A percentile compares a stretch with the other conserved stretches of the same genome.
Evolutionary conservation across 768 basidiomycete genomes (phyloP).

Genomic region (Boletus sensibilis): DNA sequence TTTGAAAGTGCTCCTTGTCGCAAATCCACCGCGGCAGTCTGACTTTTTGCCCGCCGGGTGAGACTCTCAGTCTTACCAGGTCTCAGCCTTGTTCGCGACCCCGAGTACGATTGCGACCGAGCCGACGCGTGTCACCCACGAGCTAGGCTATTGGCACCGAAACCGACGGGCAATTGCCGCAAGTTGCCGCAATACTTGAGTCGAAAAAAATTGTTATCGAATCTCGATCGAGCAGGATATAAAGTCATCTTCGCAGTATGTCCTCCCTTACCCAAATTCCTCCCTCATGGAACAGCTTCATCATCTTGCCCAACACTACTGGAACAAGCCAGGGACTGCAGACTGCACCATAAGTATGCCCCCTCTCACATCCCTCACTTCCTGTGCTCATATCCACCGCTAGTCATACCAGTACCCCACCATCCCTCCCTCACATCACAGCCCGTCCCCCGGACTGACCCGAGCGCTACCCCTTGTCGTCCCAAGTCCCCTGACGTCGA

Average conservation of each 20-base stretch:
- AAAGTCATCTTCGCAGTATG: not conserved
- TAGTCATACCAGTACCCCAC: slow-evolving; percentile 48
- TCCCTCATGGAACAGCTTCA: not conserved
- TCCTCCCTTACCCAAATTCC: too few relatives aligned
- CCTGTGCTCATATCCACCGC: slow-evolving; percentile 1
- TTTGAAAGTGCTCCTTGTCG: not conserved
- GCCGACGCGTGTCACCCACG: not conserved
- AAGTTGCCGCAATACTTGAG: too few relatives aligned
- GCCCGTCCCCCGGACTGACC: slow-evolving; percentile 6
- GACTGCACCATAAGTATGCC: slow-evolving; percentile 75
- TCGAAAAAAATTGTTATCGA: not conserved
- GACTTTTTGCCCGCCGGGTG: not conserved
- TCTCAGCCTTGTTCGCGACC: not conserved
- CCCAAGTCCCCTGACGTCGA: slow-evolving; percentile 52
- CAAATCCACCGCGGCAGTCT: not conserved
- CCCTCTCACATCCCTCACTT: not conserved
- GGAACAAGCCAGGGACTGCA: slow-evolving; percentile 73
- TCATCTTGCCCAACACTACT: slow-evolving; percentile 60
- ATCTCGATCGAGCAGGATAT: not conserved
- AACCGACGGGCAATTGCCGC: too few relatives aligned
- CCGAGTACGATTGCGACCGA: not conserved
- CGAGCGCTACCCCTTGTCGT: slow-evolving; percentile 32
- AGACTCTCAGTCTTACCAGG: too few relatives aligned
- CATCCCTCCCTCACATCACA: not conserved
- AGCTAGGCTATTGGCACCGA: slow-evolving; percentile 3